Conservation (phyloP, 345 rosid species). For the Arabidopsis thaliana region DNA sequence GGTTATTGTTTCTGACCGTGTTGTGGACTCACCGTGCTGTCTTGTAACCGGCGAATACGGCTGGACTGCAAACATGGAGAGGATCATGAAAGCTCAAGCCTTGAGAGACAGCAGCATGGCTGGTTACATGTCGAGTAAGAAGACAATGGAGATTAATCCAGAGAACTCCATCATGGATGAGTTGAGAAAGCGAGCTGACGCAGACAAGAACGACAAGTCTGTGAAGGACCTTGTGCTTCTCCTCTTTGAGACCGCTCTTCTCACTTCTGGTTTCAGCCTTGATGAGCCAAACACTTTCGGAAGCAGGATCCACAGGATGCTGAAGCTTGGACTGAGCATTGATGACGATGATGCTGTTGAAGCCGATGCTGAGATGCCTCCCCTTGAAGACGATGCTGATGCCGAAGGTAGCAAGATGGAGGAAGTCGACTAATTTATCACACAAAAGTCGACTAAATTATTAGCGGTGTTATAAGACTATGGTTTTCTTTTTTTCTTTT, state of each 20-base stretch:
- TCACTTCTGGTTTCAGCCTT: conserved; percentile 89
- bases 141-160: conserved; percentile 89
- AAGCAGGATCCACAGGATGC: conserved; percentile 88
- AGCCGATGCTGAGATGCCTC: conserved; percentile 76
- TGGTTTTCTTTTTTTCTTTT: not conserved
- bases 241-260: conserved; percentile 77
- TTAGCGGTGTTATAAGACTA: too few relatives aligned
- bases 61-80: conserved; percentile 94
- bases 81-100: conserved; percentile 94
- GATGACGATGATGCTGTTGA: conserved; percentile 67
- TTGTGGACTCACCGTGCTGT: conserved; percentile 91
- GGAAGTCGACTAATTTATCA: conserved; percentile 69
- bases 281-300: conserved; percentile 95
- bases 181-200: conserved; percentile 83
- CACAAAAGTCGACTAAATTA: too few relatives aligned
- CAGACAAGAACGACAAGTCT: conserved; percentile 84
- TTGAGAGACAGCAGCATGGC: conserved; percentile 88
- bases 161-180: conserved; percentile 91
- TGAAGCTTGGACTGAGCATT: conserved; percentile 84
- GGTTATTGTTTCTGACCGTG: conserved; percentile 84
- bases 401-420: conserved; percentile 97
- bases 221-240: conserved; percentile 84
- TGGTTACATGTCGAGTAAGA: conserved; percentile 87
- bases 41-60: conserved; percentile 88
- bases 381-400: conserved; percentile 77